phyloP scores from a whole-genome alignment of 2,329 filamentous ascomycete genomes.

The Tricladium varicosporioides region DNA sequence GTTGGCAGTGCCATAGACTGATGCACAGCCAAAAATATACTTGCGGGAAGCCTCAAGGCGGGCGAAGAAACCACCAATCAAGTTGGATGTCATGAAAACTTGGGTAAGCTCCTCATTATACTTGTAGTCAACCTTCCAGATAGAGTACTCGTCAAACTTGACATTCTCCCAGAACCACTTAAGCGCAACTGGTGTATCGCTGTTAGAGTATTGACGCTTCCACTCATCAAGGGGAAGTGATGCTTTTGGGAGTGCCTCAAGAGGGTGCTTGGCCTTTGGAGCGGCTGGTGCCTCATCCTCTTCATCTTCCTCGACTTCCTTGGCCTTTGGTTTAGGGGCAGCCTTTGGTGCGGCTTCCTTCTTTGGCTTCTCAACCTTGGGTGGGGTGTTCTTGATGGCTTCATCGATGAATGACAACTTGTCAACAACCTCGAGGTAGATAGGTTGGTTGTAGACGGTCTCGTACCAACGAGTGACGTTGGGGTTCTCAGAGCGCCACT shows the following conservation, averaged over 20 bases:
- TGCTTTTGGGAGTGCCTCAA: slow-evolving; percentile 78
- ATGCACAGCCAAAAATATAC: slow-evolving; percentile 89
- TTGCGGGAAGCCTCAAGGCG: slow-evolving; percentile 98
- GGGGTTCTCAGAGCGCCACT: slow-evolving; percentile 80
- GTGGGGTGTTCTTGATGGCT: slow-evolving; percentile 67
- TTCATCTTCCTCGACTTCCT: slow-evolving; percentile 60
- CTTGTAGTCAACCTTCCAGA: slow-evolving; percentile 96
- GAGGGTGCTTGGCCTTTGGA: slow-evolving; percentile 95
- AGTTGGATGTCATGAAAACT: slow-evolving; percentile 98
- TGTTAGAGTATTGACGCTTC: slow-evolving; percentile 99
- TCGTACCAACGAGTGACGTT: slow-evolving; percentile 91
- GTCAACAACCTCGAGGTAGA: slow-evolving; percentile 78
- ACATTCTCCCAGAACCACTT: slow-evolving; percentile 99
- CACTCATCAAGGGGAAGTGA: slow-evolving; percentile 88
- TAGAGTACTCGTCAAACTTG: slow-evolving; percentile 91
- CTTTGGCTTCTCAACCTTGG: slow-evolving; percentile 76
- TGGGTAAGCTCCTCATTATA: slow-evolving; percentile 98
- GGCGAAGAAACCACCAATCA: slow-evolving; percentile 96
- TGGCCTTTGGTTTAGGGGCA: slow-evolving; percentile 43
- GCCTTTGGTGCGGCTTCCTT: slow-evolving; percentile 60
- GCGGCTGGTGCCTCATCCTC: slow-evolving; percentile 57
- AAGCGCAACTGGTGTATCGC: slow-evolving; percentile 78
- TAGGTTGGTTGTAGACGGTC: slow-evolving; percentile 88
- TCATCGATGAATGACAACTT: slow-evolving; percentile 79
- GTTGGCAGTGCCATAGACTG: slow-evolving; percentile 87